phyloP scores from a whole-genome alignment of 176 grass and related monocot species.

The Eragrostis curvula region DNA sequence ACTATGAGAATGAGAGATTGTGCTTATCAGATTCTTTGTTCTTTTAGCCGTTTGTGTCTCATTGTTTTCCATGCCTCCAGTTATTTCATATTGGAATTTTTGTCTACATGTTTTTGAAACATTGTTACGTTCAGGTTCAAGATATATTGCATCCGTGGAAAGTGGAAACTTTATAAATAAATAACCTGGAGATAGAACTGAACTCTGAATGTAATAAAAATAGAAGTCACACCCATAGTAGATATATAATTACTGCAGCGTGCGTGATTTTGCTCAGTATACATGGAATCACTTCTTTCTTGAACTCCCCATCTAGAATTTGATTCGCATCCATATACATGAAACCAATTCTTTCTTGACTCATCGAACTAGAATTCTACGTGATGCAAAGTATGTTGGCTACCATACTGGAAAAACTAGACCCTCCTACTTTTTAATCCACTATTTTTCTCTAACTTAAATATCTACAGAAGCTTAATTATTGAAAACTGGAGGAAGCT shows the following conservation, averaged over 20 bases:
- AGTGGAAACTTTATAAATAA: constrained; percentile 15
- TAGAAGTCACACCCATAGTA: constrained; percentile 17
- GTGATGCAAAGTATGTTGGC: constrained; percentile 9
- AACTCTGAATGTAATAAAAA: neutral
- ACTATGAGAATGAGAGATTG: neutral
- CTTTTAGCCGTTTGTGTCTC: constrained; percentile 10
- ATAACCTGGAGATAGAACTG: neutral
- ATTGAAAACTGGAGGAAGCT: constrained; percentile 27
- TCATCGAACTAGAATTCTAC: constrained; percentile 16
- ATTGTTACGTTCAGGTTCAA: neutral
- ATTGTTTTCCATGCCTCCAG: neutral
- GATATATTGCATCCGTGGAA: neutral
- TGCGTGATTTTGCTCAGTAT: constrained; percentile 8
- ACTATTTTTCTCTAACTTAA: constrained; percentile 22
- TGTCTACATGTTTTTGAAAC: neutral
- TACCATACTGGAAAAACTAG: constrained; percentile 36
- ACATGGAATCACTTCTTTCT: constrained; percentile 19
- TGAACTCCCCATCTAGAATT: neutral
- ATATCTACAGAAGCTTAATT: constrained; percentile 46
- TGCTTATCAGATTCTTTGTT: constrained; percentile 19
- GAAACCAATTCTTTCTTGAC: constrained; percentile 13
- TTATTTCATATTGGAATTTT: constrained; percentile 2
- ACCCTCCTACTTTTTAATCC: constrained; percentile 11
- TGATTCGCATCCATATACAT: neutral
- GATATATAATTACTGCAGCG: constrained; percentile 2